Conservation (phyloP, 768 basidiomycete species). For the Mycena olivaceomarginata region DNA sequence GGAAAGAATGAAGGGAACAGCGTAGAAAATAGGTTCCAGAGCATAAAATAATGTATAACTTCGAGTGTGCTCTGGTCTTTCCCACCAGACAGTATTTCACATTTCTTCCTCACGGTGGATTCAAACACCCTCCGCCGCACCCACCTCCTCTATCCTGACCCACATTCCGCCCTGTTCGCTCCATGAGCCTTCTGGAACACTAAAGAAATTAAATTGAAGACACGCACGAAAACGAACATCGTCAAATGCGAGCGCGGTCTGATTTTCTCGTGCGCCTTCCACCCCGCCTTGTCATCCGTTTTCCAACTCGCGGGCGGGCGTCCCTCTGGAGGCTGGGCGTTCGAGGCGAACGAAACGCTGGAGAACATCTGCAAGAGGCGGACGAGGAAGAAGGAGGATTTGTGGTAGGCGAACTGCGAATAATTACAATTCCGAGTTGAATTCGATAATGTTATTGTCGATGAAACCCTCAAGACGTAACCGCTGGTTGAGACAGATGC, state of each 20-base stretch:
- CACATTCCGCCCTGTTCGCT: background rate
- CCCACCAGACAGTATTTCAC: too few relatives aligned
- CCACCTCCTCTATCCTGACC: background rate
- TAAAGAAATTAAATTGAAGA: background rate
- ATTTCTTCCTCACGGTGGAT: too few relatives aligned
- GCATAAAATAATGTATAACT: too few relatives aligned
- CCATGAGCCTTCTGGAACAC: background rate
- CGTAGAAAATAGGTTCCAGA: too few relatives aligned
- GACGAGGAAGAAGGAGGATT: constrained; percentile 78
- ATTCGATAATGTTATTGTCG: background rate
- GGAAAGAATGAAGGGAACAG: too few relatives aligned
- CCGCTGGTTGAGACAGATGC: constrained; percentile 72
- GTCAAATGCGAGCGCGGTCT: constrained; percentile 71
- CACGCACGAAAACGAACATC: constrained; percentile 67
- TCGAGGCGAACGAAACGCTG: constrained; percentile 63
- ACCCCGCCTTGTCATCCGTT: constrained; percentile 51
- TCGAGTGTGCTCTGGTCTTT: too few relatives aligned
- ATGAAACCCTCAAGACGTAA: constrained; percentile 42
- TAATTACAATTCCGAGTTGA: background rate
- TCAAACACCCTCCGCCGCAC: background rate
- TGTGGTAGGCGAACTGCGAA: constrained; percentile 78
- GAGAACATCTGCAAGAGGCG: constrained; percentile 76
- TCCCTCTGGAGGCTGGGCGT: constrained; percentile 64
- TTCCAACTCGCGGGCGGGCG: constrained; percentile 69
- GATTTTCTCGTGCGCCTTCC: constrained; percentile 68